Evolutionary conservation across 768 basidiomycete species (phyloP).

Genomic region (Hydnomerulius pinastri): DNA sequence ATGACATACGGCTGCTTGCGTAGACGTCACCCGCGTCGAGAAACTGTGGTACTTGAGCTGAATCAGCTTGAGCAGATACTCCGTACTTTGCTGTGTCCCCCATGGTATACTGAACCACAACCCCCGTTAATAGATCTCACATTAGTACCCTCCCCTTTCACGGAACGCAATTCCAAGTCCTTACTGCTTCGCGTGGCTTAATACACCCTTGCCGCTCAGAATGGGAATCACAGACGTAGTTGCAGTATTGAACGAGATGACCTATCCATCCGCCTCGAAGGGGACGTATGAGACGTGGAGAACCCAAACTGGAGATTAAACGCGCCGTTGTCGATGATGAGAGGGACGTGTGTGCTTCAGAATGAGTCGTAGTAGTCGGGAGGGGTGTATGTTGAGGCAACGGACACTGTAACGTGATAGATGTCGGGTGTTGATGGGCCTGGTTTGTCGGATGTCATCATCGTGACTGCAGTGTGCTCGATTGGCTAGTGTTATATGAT

Average conservation of each 20-base stretch:
- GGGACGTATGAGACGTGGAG: slow-evolving; percentile 48
- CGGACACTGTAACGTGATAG: slow-evolving; percentile 22
- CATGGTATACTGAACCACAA: slow-evolving; percentile 98
- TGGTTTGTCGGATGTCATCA: too few relatives aligned
- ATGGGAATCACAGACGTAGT: slow-evolving; percentile 92
- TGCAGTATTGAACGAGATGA: slow-evolving; percentile 89
- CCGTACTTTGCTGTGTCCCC: slow-evolving; percentile 88
- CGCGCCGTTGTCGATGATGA: slow-evolving; percentile 90
- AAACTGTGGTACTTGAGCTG: slow-evolving; percentile 96
- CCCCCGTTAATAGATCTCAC: too few relatives aligned
- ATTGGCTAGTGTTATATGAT: too few relatives aligned
- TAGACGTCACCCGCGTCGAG: slow-evolving; percentile 75
- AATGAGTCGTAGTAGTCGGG: slow-evolving; percentile 53
- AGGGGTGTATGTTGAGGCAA: slow-evolving; percentile 35
- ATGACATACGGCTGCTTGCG: slow-evolving; percentile 75
- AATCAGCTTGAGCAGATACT: slow-evolving; percentile 89
- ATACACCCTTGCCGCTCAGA: slow-evolving; percentile 74
- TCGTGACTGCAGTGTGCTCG: too few relatives aligned
- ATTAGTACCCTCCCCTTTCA: too few relatives aligned
- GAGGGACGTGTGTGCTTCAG: slow-evolving; percentile 55
- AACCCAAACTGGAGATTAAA: slow-evolving; percentile 84
- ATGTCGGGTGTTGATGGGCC: slow-evolving; percentile 13
- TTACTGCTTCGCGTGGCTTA: slow-evolving; percentile 87
- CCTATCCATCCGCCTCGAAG: slow-evolving; percentile 72
- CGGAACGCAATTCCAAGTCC: too few relatives aligned